phyloP scores from a whole-genome alignment of 495 filamentous ascomycete species.

The Annulohypoxylon nitens region DNA sequence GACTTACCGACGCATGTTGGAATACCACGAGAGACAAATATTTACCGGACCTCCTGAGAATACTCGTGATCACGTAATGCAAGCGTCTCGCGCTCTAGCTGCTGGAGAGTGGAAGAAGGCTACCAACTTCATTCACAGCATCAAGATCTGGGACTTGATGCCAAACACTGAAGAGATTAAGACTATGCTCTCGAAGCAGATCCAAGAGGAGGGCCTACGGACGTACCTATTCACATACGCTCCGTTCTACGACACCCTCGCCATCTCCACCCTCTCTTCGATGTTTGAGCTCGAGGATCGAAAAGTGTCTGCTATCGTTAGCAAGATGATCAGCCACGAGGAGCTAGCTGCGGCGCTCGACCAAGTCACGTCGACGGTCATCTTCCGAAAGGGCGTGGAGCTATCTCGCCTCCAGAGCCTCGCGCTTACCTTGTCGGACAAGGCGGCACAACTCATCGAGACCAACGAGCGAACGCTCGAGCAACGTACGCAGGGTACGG shows the following conservation, averaged over 20 bases:
- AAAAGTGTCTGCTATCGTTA: conserved; percentile 94
- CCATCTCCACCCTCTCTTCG: conserved; percentile 81
- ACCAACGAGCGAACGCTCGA: conserved; percentile 96
- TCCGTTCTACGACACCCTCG: conserved; percentile 97
- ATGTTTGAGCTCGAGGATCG: conserved; percentile 96
- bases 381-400: conserved; percentile 99
- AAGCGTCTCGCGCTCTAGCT: conserved; percentile 94
- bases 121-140: conserved; percentile 89
- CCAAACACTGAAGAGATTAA: conserved; percentile 90
- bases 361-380: conserved; percentile 96
- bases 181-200: conserved; percentile 94
- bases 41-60: conserved; percentile 99
- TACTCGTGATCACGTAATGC: conserved; percentile 98
- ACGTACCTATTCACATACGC: conserved; percentile 99
- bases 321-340: conserved; percentile 99
- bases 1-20: conserved; percentile 98
- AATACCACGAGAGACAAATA: conserved; percentile 99
- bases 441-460: conserved; percentile 95
- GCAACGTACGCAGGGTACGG: conserved; percentile 93
- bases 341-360: conserved; percentile 96
- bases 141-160: conserved; percentile 99
- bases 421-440: conserved; percentile 93
- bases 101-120: conserved; percentile 99
- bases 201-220: conserved; percentile 96
- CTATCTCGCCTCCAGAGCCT: conserved; percentile 94